phyloP scores from a whole-genome alignment of 805 yeast species.

The Wickerhamomyces tratensis region DNA sequence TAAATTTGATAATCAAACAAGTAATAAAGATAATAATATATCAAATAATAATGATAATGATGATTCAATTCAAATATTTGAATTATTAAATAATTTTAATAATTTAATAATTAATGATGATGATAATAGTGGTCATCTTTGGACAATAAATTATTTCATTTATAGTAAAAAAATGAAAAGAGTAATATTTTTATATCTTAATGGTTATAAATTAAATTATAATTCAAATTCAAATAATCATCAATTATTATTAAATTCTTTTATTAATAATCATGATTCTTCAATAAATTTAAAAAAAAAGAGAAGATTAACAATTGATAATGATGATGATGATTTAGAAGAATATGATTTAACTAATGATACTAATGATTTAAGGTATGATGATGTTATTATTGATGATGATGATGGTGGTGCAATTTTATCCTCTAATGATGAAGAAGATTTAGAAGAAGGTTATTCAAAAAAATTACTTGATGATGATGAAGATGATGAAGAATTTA shows the following conservation, averaged over 20 bases:
- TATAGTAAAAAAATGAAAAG: constrained; percentile 87
- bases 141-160: constrained; percentile 74
- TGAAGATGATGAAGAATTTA: constrained; percentile 27
- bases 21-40: no score
- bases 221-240: constrained; percentile 17
- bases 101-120: constrained; percentile 49
- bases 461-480: constrained; percentile 15
- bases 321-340: constrained; percentile 24
- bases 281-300: constrained; percentile 1
- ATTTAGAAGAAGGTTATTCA: constrained; percentile 29
- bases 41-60: no score
- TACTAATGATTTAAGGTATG: constrained; percentile 3
- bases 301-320: constrained; percentile 25
- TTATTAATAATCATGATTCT: no score
- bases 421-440: constrained; percentile 11
- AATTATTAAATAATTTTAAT: constrained; percentile 9
- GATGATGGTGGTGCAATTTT: constrained; percentile 24
- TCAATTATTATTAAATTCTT: no score
- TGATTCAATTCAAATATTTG: neutral
- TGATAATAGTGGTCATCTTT: constrained; percentile 29
- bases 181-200: constrained; percentile 76
- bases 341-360: constrained; percentile 33
- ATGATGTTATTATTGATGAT: constrained; percentile 28
- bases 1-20: no score
- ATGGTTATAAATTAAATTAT: constrained; percentile 33